Evolutionary conservation across 768 basidiomycete genomes (phyloP).

Genomic region (Phaeotremella fagi): DNA sequence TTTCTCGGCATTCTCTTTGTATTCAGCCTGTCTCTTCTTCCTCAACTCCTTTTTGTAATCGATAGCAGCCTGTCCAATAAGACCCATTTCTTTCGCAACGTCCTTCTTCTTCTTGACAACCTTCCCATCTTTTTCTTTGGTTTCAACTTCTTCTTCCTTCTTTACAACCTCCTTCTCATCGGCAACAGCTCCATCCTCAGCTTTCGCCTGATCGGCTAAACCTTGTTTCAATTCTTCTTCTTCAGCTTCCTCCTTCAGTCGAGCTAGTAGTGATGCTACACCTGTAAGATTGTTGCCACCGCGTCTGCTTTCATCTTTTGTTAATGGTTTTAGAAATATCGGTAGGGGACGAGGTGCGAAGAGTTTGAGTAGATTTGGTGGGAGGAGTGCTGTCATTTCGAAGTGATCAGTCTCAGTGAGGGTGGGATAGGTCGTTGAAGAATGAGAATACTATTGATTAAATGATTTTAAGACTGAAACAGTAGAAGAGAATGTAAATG

Average conservation of each 20-base stretch:
- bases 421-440: too few species aligned
- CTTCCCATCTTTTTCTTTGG: slow-evolving; percentile 59
- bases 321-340: slow-evolving; percentile 77
- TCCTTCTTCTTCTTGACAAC: slow-evolving; percentile 73
- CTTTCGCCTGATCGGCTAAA: slow-evolving; percentile 14
- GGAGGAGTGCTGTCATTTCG: slow-evolving; percentile 54
- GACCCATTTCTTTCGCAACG: slow-evolving; percentile 27
- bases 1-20: slow-evolving; percentile 51
- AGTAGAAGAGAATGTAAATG: too few species aligned
- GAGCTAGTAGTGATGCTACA: slow-evolving; percentile 67
- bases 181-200: slow-evolving; percentile 4
- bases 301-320: slow-evolving; percentile 73
- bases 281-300: slow-evolving; percentile 65
- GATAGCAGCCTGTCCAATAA: slow-evolving; percentile 44
- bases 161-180: slow-evolving; percentile 55
- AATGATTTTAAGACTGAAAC: too few species aligned
- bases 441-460: too few species aligned
- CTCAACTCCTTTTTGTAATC: slow-evolving; percentile 43
- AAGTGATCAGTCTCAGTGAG: neutral
- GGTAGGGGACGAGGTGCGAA: slow-evolving; percentile 90
- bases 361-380: slow-evolving; percentile 92
- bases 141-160: slow-evolving; percentile 56
- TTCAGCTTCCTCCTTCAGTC: slow-evolving; percentile 73
- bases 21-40: slow-evolving; percentile 46
- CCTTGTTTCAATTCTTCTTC: slow-evolving; percentile 35